Base-by-base conservation (phyloP, 2,329 filamentous ascomycete genomes). In the Hypoxylon sp. region DNA sequence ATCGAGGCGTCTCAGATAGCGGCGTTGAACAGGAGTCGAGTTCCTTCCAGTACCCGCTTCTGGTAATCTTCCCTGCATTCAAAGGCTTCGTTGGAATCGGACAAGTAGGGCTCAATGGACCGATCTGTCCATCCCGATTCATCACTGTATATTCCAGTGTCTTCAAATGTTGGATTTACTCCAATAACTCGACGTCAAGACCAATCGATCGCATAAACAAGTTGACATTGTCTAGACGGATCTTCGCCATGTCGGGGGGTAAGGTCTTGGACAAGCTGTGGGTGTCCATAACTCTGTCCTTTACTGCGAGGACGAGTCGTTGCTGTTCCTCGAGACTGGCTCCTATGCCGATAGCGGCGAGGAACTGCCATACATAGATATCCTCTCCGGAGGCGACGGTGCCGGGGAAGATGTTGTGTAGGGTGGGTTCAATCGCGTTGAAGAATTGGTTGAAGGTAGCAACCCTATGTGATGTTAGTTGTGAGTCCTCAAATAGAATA, bases 121-220 rank as follows among this genome's bases (percentile, higher is more conserved):
- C n/a, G n/a, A n/a, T n/a, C n/a, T n/a, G n/a, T n/a, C n/a, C n/a
- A n/a, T n/a, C n/a, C n/a, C n/a, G n/a, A n/a, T n/a, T n/a, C n/a
- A n/a, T n/a, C n/a, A n/a, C n/a, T n/a, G n/a, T n/a, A n/a, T n/a
- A n/a, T n/a, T n/a, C n/a, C n/a, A n/a, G n/a, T n/a, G n/a, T n/a
- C n/a, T n/a, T n/a, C n/a, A n/a, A n/a, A n/a, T n/a, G n/a, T n/a
- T n/a, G 21, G 17, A 42, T n/a, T 15, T 45, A 76, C 51, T 74
- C 71, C 55, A 85, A 72, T 41, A 87, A 73, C 63, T 97, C 94
- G 40, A 99, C 94, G 75, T 99, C 94, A 69, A 99, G 80, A n/a
- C 94, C 94, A 72, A 99, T 97, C 47, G 93, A 94, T 67, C 91
- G 88, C 92, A 99, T 97, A 72, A 99, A 99, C 47, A 99, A 76